These are phyloP conservation scores for Kingdonia uniflora DNA, from an alignment of 164 flowering plant species.

Conservation along the genomic window DNA sequence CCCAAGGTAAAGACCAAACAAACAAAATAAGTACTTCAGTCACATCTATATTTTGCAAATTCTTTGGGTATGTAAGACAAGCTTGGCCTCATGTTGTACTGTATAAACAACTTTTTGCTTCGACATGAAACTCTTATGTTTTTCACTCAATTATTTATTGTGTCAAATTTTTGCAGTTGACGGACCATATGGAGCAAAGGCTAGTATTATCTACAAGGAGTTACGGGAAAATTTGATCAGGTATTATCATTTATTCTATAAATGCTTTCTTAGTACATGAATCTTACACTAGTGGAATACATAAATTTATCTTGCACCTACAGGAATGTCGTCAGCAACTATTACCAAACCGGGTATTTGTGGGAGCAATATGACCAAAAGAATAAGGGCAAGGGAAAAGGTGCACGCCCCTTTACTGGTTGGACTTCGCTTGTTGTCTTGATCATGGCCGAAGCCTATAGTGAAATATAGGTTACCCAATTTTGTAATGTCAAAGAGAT, in stretches of 20 bases:
- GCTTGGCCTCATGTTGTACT: too few species aligned
- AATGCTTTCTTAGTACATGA: too few species aligned
- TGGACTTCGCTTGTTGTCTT: conserved; percentile 87
- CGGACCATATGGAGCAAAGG: conserved; percentile 46
- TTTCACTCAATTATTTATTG: too few species aligned
- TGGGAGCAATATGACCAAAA: conserved; percentile 97
- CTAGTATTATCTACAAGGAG: conserved; percentile 44
- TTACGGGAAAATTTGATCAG: conserved; percentile 73
- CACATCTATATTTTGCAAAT: too few species aligned
- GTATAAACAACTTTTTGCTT: too few species aligned
- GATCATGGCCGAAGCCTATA: conserved; percentile 75
- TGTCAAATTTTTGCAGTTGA: conserved; percentile 20
- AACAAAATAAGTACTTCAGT: too few species aligned
- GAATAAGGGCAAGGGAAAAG: conserved; percentile 73
- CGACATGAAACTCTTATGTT: too few species aligned
- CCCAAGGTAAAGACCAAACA: conserved; percentile 38
- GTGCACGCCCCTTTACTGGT: conserved; percentile 76
- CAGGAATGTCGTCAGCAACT: conserved; percentile 76
- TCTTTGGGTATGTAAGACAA: too few species aligned
- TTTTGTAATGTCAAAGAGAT: neutral
- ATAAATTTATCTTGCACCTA: neutral
- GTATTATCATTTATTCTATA: conserved; percentile 20
- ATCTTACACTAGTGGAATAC: too few species aligned
- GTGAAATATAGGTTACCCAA: neutral
- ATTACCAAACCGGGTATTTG: conserved; percentile 58